phyloP scores from a whole-genome alignment of 352 stramenopile genomes.

The Phytophthora fragariae region DNA sequence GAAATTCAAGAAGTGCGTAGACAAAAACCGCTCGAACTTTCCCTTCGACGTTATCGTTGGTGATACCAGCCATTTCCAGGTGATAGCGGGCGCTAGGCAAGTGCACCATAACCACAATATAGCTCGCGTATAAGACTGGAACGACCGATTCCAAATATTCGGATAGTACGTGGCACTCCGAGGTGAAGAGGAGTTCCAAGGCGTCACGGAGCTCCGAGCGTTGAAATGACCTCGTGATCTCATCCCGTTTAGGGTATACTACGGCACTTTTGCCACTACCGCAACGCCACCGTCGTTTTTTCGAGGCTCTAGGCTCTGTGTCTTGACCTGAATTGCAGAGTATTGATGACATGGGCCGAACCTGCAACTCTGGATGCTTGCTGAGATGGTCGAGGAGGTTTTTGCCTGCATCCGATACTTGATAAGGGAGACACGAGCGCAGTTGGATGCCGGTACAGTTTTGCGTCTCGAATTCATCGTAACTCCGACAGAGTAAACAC shows the following conservation, averaged over 20 bases:
- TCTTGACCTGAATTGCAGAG: not conserved
- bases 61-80: constrained; percentile 27
- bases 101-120: constrained; percentile 16
- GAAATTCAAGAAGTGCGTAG: not conserved
- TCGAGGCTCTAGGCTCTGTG: not conserved
- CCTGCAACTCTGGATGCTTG: not conserved
- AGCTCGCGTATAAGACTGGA: constrained; percentile 32
- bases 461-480: not conserved
- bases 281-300: not conserved
- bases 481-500: not conserved
- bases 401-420: not conserved
- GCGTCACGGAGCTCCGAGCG: constrained; percentile 5
- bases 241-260: no score
- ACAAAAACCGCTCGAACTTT: not conserved
- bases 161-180: constrained; percentile 37
- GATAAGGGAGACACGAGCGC: constrained; percentile 7
- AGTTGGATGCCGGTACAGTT: not conserved
- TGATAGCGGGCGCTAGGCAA: constrained; percentile 38
- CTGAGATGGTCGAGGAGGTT: not conserved
- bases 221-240: not conserved
- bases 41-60: not conserved
- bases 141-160: constrained; percentile 42
- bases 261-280: not conserved
- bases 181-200: constrained; percentile 27
- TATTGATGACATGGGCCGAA: not conserved